Base-by-base conservation (phyloP, 1,139 yeast genomes). In the Suhomyces terraborum region DNA sequence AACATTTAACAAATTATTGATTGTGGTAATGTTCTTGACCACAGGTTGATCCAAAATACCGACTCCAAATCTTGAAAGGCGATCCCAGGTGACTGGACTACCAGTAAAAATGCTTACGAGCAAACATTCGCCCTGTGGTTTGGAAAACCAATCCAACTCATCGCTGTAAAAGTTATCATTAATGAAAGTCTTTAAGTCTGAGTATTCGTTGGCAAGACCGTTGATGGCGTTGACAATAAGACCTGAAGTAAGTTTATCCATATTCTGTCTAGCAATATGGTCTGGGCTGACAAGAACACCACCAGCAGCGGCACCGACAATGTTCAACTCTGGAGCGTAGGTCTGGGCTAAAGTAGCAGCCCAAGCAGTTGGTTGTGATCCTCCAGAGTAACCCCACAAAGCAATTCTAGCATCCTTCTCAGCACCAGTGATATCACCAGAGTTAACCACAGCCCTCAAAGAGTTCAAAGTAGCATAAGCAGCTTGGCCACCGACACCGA, bases 321-420 rank as follows among this genome's bases (percentile, higher is more conserved):
- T 43, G 35, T 57, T 52, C 29, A 67, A 52, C 9, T 65, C 68
- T 2, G 66, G 63, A 6, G 72, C 69, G 42, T 66, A 67, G 2
- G 38, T 27, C 4, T 65, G 64, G 23, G 60, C 64, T 26, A 67
- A 47, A n/a, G 62, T 54, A 3, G 70, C 61, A 7, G 71, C 73
- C 73, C 73, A 69, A 1, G 62, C 61, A 6, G 65, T 48, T 2
- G 72, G 66, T 18, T 64, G 48, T 3, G 69, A 52, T 3, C 72
- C 72, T 8, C 72, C 72, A 4, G 69, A 63, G 45, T 66, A 67
- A 0, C 73, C 73, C 63, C 67, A 65, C 41, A 66, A 35, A 1
- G 55, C 60, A 4, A 59, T 50, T 36, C 56, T 47, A 6, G 69
- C 64, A 26, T 55, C 48, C 0, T 50, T 9, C 5, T 51, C 41